Conservation (phyloP, 1,284 basidiomycete species). For the Quambalaria eucalypti region DNA sequence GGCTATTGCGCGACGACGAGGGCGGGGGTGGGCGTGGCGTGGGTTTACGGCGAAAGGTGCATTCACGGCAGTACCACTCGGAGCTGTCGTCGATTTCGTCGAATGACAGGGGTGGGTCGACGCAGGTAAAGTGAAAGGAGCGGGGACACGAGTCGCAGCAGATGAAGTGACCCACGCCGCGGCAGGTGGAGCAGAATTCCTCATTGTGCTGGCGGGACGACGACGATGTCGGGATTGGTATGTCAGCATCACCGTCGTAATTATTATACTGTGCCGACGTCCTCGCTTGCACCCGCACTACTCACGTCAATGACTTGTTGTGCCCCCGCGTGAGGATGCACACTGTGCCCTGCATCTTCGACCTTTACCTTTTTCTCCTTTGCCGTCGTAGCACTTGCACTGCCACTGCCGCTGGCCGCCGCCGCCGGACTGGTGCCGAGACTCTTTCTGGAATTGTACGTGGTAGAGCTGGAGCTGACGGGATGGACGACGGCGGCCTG, state of each 20-base stretch:
- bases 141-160: conserved; percentile 88
- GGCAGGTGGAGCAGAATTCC: conserved; percentile 87
- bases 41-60: conserved; percentile 47
- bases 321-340: no score
- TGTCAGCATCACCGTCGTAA: no score
- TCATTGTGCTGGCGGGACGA: conserved; percentile 58
- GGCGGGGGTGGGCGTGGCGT: background rate
- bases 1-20: background rate
- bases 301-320: no score
- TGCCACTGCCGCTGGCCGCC: no score
- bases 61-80: conserved; percentile 84
- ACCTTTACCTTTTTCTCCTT: background rate
- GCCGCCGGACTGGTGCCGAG: no score
- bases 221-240: background rate
- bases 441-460: no score
- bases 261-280: no score
- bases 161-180: conserved; percentile 63
- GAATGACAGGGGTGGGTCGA: conserved; percentile 84
- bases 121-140: conserved; percentile 90
- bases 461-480: no score
- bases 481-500: background rate
- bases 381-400: no score
- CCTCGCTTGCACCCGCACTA: no score
- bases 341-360: background rate
- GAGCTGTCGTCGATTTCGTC: conserved; percentile 66